Conservation (phyloP, 345 rosid genomes). For the Carallia pectinifolia region DNA sequence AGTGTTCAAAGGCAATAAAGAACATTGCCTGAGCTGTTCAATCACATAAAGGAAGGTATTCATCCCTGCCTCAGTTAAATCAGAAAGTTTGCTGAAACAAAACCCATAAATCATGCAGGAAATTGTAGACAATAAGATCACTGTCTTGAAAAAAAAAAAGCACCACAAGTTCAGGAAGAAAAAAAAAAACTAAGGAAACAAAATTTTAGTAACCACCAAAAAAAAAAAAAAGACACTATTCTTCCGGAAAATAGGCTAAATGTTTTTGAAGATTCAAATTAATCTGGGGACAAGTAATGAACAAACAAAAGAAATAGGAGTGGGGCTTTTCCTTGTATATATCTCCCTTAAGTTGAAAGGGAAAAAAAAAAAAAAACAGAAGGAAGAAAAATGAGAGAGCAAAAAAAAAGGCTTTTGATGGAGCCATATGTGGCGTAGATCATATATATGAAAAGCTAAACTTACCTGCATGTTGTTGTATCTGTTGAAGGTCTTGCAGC, state of each 20-base stretch:
- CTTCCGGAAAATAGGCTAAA: too few relatives aligned
- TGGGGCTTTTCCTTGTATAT: too few relatives aligned
- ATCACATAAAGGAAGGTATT: slow-evolving; percentile 47
- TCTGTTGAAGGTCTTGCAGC: slow-evolving; percentile 93
- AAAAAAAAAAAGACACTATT: too few relatives aligned
- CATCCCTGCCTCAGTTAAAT: slow-evolving; percentile 49
- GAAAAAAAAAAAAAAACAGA: neutral
- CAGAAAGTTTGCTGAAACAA: slow-evolving; percentile 23
- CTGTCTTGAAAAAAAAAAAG: neutral
- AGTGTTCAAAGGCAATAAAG: slow-evolving; percentile 59
- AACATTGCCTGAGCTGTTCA: slow-evolving; percentile 67
- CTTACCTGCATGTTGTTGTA: slow-evolving; percentile 98
- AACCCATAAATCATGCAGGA: slow-evolving; percentile 31
- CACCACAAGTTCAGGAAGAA: slow-evolving; percentile 4
- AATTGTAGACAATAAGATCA: neutral
- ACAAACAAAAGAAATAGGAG: too few relatives aligned
- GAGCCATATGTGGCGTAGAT: neutral
- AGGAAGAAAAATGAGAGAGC: neutral
- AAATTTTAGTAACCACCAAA: neutral
- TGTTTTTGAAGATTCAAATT: slow-evolving; percentile 3
- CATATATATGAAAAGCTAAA: neutral
- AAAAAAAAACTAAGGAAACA: neutral
- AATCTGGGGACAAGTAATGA: slow-evolving; percentile 10
- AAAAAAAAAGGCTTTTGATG: neutral
- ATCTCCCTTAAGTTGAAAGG: neutral